Percentiles rank a stretch among this genome's conserved stretches.
Evolutionary conservation across 805 yeast genomes (phyloP).

Genomic region (Scheffersomyces lignosus): DNA sequence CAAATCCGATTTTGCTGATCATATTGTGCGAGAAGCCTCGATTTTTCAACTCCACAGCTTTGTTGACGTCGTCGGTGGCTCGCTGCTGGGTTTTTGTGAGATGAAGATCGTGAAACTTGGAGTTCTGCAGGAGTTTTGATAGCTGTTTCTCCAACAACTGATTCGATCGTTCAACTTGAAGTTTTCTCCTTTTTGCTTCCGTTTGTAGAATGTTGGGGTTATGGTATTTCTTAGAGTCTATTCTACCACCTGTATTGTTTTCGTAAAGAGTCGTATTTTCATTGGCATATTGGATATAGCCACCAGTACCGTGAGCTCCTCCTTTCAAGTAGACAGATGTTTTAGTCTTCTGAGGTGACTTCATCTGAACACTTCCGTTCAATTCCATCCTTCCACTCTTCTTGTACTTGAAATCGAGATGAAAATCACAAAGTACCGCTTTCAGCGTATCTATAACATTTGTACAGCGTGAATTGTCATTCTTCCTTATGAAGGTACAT

Average conservation of each 20-base stretch:
- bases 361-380: constrained; percentile 56
- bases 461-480: constrained; percentile 53
- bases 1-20: constrained; percentile 49
- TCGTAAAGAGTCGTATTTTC: constrained; percentile 8
- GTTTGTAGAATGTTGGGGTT: constrained; percentile 47
- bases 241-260: constrained; percentile 10
- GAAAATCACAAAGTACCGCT: constrained; percentile 67
- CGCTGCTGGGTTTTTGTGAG: constrained; percentile 12
- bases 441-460: constrained; percentile 57
- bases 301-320: constrained; percentile 9
- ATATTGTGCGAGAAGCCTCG: constrained; percentile 23
- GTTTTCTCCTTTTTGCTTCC: constrained; percentile 32
- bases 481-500: constrained; percentile 53
- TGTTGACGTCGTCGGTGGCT: constrained; percentile 9
- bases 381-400: constrained; percentile 76
- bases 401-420: constrained; percentile 57
- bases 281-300: constrained; percentile 11
- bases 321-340: constrained; percentile 39
- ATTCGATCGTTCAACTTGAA: constrained; percentile 28
- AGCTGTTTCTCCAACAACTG: constrained; percentile 39
- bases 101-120: constrained; percentile 20
- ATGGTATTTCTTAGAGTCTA: constrained; percentile 37
- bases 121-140: constrained; percentile 17
- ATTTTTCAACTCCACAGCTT: constrained; percentile 19
- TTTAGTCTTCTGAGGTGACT: constrained; percentile 49